These are phyloP conservation scores for Phytophthora meadii DNA, from an alignment of 352 stramenopile genomes.

Conservation along the genomic window DNA sequence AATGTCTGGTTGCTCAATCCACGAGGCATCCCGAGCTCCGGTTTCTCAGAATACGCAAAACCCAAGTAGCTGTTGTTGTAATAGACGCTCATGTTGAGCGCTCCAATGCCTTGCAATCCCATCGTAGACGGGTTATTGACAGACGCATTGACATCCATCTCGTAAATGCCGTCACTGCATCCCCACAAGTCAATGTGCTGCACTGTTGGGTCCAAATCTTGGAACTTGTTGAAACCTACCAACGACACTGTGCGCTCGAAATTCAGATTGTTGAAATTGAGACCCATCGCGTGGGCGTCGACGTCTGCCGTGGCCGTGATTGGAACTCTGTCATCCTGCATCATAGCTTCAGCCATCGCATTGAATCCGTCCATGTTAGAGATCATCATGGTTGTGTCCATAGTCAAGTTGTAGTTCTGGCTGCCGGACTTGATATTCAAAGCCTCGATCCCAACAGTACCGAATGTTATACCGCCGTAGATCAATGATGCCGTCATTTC, in stretches of 20 bases:
- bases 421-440: constrained; percentile 54
- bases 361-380: constrained; percentile 55
- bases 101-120: constrained; percentile 58
- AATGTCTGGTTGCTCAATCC: constrained; percentile 52
- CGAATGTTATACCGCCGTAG: constrained; percentile 52
- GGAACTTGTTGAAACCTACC: constrained; percentile 62
- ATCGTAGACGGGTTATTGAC: constrained; percentile 56
- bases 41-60: constrained; percentile 55
- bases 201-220: constrained; percentile 37
- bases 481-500: constrained; percentile 46
- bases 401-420: constrained; percentile 60
- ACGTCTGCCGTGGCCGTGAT: constrained; percentile 43
- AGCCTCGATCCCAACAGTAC: constrained; percentile 43
- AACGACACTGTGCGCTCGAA: constrained; percentile 56
- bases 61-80: constrained; percentile 66
- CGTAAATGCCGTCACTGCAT: constrained; percentile 43
- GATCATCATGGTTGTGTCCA: constrained; percentile 45
- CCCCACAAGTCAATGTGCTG: constrained; percentile 57
- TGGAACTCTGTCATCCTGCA: constrained; percentile 46
- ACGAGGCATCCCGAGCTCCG: constrained; percentile 51
- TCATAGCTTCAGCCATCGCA: constrained; percentile 43
- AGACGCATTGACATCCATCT: constrained; percentile 67
- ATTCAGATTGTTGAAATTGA: constrained; percentile 54
- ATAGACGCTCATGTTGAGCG: constrained; percentile 75
- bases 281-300: constrained; percentile 47